Conservation (phyloP, 2,329 filamentous ascomycete species). For the Blumeria hordei region DNA sequence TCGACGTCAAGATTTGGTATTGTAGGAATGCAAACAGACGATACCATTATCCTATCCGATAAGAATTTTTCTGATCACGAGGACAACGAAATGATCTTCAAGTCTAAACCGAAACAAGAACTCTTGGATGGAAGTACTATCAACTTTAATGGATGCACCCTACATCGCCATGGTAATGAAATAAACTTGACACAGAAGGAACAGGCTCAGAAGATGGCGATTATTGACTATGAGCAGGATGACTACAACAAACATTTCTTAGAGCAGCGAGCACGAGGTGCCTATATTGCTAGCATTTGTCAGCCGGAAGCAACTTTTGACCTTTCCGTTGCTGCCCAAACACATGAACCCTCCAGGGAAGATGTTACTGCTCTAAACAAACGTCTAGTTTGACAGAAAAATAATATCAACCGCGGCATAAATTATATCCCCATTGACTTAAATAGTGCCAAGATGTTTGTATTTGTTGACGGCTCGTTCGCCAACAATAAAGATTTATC, state of each 20-base stretch:
- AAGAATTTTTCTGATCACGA: not conserved
- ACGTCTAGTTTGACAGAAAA: not conserved
- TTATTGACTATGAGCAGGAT: not conserved
- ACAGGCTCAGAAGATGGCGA: not conserved
- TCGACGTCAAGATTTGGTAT: not conserved
- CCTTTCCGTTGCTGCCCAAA: no score
- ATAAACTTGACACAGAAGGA: not conserved
- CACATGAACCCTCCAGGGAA: no score
- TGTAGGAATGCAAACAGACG: not conserved
- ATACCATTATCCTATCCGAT: not conserved
- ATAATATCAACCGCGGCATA: not conserved
- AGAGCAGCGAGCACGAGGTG: no score
- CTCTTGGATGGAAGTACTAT: not conserved
- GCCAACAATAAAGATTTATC: not conserved
- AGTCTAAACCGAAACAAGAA: not conserved
- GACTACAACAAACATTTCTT: no score
- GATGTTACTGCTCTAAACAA: not conserved
- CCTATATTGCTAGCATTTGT: no score
- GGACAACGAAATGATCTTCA: not conserved
- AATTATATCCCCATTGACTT: not conserved
- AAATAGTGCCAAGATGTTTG: not conserved
- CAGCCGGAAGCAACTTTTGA: no score
- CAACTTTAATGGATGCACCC: conserved; percentile 1
- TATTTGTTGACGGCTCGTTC: not conserved
- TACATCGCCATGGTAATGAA: not conserved